A percentile compares a stretch with the other conserved stretches of the same genome.
Conservation (phyloP, 2,329 filamentous ascomycete species). For the Colletotrichum sp. region DNA sequence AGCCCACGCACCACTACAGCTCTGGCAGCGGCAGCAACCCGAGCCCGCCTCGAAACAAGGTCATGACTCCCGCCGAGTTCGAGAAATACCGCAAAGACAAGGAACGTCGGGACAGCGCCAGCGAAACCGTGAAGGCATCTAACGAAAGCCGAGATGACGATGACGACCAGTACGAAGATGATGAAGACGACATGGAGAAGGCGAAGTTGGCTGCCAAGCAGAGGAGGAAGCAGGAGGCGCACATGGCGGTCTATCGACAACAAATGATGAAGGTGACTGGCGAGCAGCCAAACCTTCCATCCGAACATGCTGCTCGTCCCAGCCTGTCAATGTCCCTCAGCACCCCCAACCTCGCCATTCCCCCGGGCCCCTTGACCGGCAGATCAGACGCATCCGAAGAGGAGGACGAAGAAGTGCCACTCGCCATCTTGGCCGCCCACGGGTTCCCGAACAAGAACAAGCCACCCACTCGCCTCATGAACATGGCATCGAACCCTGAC, state of each 20-base stretch:
- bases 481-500: conserved; percentile 74
- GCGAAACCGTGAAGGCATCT: conserved; percentile 40
- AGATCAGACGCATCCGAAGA: conserved; percentile 70
- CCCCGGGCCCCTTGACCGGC: conserved; percentile 37
- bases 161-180: conserved; percentile 73
- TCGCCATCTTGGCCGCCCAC: conserved; percentile 86
- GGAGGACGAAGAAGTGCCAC: conserved; percentile 87
- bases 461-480: conserved; percentile 71
- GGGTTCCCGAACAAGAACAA: conserved; percentile 83
- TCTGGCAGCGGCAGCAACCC: conserved; percentile 36
- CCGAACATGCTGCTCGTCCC: conserved; percentile 61
- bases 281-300: conserved; percentile 60
- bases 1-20: conserved; percentile 1
- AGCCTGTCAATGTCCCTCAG: conserved; percentile 64
- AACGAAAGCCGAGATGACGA: conserved; percentile 68
- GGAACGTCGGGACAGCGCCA: conserved; percentile 58
- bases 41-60: conserved; percentile 66
- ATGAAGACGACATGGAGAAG: conserved; percentile 82
- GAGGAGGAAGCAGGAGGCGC: conserved; percentile 85
- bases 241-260: conserved; percentile 87
- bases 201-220: conserved; percentile 76
- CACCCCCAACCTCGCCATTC: conserved; percentile 55
- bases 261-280: conserved; percentile 98
- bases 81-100: conserved; percentile 81
- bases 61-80: conserved; percentile 90